Conservation (phyloP, 2,329 filamentous ascomycete genomes). For the Fusarium praegraminearum region DNA sequence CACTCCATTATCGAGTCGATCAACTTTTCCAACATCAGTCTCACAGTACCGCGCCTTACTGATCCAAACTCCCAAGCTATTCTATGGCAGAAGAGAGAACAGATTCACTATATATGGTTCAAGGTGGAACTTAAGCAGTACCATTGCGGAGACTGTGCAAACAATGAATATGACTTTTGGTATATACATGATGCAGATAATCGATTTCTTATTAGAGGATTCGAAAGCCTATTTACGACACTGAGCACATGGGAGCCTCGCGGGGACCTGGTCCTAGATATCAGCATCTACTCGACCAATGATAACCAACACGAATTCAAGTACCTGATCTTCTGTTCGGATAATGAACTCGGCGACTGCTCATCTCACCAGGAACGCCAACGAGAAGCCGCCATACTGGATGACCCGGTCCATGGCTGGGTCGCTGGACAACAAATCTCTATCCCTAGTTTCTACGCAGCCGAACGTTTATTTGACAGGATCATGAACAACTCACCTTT, state of each 20-base stretch:
- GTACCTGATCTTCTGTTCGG: conserved; percentile 46
- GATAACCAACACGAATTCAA: conserved; percentile 54
- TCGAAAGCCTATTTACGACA: conserved; percentile 43
- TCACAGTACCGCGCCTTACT: conserved; percentile 41
- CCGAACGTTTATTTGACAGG: conserved; percentile 43
- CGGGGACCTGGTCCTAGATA: conserved; percentile 53
- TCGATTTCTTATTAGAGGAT: not conserved
- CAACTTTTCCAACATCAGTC: conserved; percentile 46
- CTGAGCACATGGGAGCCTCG: conserved; percentile 51
- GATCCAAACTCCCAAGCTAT: conserved; percentile 36
- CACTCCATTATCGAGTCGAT: conserved; percentile 43
- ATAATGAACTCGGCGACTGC: conserved; percentile 28
- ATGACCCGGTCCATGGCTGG: conserved; percentile 50
- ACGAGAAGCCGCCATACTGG: conserved; percentile 36
- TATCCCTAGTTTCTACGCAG: conserved; percentile 34
- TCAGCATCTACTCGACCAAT: conserved; percentile 54
- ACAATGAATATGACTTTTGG: too few relatives aligned
- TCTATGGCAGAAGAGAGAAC: conserved; percentile 40
- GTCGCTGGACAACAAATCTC: conserved; percentile 40
- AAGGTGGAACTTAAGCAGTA: conserved; percentile 47
- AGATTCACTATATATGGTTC: conserved; percentile 49
- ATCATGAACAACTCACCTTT: conserved; percentile 50
- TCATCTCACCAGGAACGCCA: conserved; percentile 15
- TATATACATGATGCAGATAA: too few relatives aligned
- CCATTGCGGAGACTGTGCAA: conserved; percentile 40